A percentile compares a stretch with the other conserved stretches of the same genome.
Conservation (phyloP, 495 filamentous ascomycete genomes). For the Xylaria intraflava region DNA sequence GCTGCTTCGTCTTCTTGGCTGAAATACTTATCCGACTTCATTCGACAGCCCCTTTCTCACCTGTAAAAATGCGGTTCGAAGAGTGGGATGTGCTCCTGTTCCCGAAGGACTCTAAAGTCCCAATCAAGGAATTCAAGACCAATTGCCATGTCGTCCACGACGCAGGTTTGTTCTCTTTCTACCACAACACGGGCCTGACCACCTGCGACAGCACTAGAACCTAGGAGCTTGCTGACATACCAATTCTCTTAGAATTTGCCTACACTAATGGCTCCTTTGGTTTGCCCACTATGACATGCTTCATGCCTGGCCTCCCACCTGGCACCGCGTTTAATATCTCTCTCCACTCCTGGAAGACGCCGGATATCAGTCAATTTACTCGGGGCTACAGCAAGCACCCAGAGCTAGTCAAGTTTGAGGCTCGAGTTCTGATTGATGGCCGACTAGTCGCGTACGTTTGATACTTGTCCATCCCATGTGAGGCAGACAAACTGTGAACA, state of each 20-base stretch:
- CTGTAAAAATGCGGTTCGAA: conserved; percentile 63
- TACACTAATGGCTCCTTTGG: conserved; percentile 36
- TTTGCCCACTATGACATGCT: conserved; percentile 68
- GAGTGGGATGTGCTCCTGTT: conserved; percentile 86
- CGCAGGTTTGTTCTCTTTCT: conserved; percentile 32
- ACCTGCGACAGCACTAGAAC: background rate
- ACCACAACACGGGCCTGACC: background rate
- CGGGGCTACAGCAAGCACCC: conserved; percentile 54
- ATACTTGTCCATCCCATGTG: background rate
- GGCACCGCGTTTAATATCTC: conserved; percentile 66
- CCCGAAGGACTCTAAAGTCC: conserved; percentile 51
- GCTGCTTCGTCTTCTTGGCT: conserved; percentile 17
- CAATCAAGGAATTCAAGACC: conserved; percentile 82
- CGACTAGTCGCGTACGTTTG: conserved; percentile 53
- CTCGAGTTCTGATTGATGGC: conserved; percentile 67
- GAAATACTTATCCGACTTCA: conserved; percentile 16
- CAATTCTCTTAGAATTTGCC: conserved; percentile 29
- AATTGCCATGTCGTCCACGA: conserved; percentile 71
- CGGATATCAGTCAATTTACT: conserved; percentile 55
- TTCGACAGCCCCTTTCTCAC: conserved; percentile 10
- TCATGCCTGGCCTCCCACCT: conserved; percentile 59
- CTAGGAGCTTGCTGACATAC: background rate
- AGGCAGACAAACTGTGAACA: background rate
- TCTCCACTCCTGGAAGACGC: conserved; percentile 73
- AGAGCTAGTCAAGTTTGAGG: conserved; percentile 58